Percentiles rank a stretch among this genome's conserved stretches.
Evolutionary conservation across 805 yeast species (phyloP).

Genomic region (Candida taoyuanica): DNA sequence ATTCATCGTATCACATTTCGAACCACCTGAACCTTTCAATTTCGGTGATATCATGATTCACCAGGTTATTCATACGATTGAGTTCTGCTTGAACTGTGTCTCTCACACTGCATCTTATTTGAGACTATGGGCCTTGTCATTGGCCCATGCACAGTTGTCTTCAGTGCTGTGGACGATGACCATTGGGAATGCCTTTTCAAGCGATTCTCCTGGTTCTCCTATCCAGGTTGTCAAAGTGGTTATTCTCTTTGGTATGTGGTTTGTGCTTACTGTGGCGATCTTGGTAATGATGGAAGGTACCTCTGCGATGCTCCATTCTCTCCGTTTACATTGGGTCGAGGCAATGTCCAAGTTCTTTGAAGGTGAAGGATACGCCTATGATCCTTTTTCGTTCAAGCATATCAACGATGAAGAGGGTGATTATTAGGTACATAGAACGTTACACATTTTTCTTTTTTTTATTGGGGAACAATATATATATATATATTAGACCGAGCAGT

Average conservation of each 20-base stretch:
- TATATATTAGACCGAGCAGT: conserved; percentile 16
- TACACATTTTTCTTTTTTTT: too few species aligned
- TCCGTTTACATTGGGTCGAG: conserved; percentile 99
- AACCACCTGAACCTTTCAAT: conserved; percentile 51
- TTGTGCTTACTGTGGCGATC: conserved; percentile 81
- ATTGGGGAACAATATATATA: too few species aligned
- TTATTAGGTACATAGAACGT: not conserved
- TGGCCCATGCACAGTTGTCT: conserved; percentile 96
- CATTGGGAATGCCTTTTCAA: conserved; percentile 63
- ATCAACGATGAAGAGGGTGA: conserved; percentile 5
- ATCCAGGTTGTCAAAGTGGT: conserved; percentile 74
- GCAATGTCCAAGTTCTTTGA: conserved; percentile 97
- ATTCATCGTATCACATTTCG: conserved; percentile 12
- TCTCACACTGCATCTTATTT: conserved; percentile 97
- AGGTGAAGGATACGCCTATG: conserved; percentile 91
- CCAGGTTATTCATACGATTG: conserved; percentile 97
- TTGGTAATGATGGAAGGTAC: conserved; percentile 98
- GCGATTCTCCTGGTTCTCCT: conserved; percentile 36
- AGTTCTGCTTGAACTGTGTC: conserved; percentile 94
- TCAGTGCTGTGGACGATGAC: conserved; percentile 97
- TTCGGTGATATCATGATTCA: conserved; percentile 97
- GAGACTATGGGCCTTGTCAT: conserved; percentile 95
- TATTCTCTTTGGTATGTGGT: conserved; percentile 90
- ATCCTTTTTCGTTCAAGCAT: conserved; percentile 68
- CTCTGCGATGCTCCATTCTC: conserved; percentile 96